A percentile compares a stretch with the other conserved stretches of the same genome.
phyloP scores from a whole-genome alignment of 352 stramenopile genomes.

The Pilasporangium apinafurcum region DNA sequence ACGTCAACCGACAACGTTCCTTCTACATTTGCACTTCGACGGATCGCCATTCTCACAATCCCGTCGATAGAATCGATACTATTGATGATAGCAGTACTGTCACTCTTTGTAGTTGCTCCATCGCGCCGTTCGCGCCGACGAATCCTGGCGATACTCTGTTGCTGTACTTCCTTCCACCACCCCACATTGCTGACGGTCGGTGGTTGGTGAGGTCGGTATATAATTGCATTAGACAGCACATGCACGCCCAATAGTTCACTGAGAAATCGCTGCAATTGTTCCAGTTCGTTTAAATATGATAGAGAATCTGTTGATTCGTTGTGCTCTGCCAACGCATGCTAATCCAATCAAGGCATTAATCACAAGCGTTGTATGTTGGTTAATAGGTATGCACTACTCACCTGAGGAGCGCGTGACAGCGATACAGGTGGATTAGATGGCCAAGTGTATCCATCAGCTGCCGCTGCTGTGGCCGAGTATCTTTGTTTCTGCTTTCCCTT shows the following conservation, averaged over 20 bases:
- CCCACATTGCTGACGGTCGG: conserved; percentile 22
- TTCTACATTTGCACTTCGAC: background rate
- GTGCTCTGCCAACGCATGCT: no score
- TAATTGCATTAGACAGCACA: conserved; percentile 23
- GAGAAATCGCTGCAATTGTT: conserved; percentile 19
- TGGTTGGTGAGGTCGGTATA: conserved; percentile 16
- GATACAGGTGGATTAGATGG: no score
- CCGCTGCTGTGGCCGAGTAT: no score
- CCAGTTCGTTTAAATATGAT: conserved; percentile 24
- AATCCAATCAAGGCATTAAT: no score
- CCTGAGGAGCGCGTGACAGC: no score
- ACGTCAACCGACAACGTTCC: conserved; percentile 1
- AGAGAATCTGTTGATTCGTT: no score
- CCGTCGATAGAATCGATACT: conserved; percentile 1
- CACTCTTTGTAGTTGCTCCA: background rate
- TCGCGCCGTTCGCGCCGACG: background rate
- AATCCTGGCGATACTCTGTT: conserved; percentile 8
- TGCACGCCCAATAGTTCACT: conserved; percentile 30
- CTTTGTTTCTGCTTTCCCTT: no score
- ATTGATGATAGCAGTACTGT: background rate
- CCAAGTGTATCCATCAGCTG: no score
- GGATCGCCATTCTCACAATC: background rate
- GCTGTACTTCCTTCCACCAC: conserved; percentile 42
- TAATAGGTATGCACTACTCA: no score
- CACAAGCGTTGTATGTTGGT: no score